Conservation (phyloP, 805 yeast genomes). For the Cyberlindnera mrakii region DNA sequence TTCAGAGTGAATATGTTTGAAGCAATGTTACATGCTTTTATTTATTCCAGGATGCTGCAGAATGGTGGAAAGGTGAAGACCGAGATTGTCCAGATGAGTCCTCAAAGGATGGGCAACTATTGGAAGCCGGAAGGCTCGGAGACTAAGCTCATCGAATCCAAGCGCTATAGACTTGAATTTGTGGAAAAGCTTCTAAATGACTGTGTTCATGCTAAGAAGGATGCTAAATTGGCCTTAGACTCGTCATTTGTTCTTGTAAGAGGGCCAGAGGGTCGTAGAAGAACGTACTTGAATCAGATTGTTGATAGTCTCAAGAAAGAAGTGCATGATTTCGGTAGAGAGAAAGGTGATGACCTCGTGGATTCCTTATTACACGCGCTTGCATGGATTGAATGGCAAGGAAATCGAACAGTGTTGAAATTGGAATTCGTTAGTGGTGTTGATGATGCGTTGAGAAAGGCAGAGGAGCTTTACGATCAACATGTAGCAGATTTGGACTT, state of each 20-base stretch:
- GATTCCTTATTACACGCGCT: conserved; percentile 21
- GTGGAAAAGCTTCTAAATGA: conserved; percentile 12
- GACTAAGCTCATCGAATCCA: conserved; percentile 7
- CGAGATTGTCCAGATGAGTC: conserved; percentile 14
- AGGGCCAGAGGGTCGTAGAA: not conserved
- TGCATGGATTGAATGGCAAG: conserved; percentile 23
- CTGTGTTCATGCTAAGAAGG: not conserved
- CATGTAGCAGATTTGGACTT: conserved; percentile 6
- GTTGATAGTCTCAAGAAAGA: not conserved
- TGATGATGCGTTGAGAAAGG: conserved; percentile 11
- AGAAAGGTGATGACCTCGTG: conserved; percentile 22
- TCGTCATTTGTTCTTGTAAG: not conserved
- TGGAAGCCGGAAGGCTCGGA: conserved; percentile 15
- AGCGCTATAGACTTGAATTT: conserved; percentile 13
- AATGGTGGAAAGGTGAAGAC: conserved; percentile 3
- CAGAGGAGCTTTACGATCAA: conserved; percentile 13
- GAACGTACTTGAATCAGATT: not conserved
- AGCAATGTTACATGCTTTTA: conserved; percentile 35
- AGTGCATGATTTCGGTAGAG: conserved; percentile 2
- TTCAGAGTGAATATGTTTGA: conserved; percentile 50
- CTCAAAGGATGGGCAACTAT: conserved; percentile 18
- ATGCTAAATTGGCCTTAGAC: not conserved
- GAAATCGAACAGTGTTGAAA: conserved; percentile 16
- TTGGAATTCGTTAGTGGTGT: conserved; percentile 16
- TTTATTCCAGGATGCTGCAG: conserved; percentile 9